A percentile compares a stretch with the other conserved stretches of the same genome.
These are phyloP conservation scores for Mortierella claussenii DNA, from an alignment of 192 early-diverging fungal species.

Conservation along the genomic window DNA sequence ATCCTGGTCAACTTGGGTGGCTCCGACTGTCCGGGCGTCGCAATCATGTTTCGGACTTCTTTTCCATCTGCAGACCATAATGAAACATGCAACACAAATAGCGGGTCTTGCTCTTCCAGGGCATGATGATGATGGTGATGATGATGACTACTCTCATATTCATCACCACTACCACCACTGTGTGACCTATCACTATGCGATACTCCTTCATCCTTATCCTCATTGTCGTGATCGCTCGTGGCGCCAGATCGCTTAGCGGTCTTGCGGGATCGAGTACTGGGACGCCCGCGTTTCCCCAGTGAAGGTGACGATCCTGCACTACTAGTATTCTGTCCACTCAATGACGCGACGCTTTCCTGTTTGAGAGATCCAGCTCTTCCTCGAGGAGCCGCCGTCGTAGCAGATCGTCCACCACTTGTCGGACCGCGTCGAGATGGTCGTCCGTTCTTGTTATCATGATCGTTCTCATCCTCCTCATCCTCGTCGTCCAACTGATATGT, in stretches of 20 bases:
- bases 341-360: too few species aligned
- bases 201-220: slow-evolving; percentile 11
- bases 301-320: slow-evolving; percentile 5
- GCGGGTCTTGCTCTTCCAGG: slow-evolving; percentile 58
- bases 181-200: slow-evolving; percentile 2
- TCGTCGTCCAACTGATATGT: slow-evolving; percentile 12
- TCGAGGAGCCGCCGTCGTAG: not conserved
- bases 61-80: slow-evolving; percentile 68
- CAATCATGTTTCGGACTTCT: slow-evolving; percentile 69
- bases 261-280: not conserved
- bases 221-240: too few species aligned
- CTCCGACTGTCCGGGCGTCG: slow-evolving; percentile 44
- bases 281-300: slow-evolving; percentile 17
- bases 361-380: too few species aligned
- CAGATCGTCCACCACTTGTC: too few species aligned
- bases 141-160: not conserved
- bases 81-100: slow-evolving; percentile 70
- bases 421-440: too few species aligned
- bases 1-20: slow-evolving; percentile 70
- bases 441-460: too few species aligned
- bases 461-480: too few species aligned
- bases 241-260: slow-evolving; percentile 2
- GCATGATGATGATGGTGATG: not conserved
- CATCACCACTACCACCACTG: not conserved
- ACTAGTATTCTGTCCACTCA: too few species aligned